Base-by-base conservation (phyloP, 2,329 filamentous ascomycete species). In the Hypoxylon sp. region DNA sequence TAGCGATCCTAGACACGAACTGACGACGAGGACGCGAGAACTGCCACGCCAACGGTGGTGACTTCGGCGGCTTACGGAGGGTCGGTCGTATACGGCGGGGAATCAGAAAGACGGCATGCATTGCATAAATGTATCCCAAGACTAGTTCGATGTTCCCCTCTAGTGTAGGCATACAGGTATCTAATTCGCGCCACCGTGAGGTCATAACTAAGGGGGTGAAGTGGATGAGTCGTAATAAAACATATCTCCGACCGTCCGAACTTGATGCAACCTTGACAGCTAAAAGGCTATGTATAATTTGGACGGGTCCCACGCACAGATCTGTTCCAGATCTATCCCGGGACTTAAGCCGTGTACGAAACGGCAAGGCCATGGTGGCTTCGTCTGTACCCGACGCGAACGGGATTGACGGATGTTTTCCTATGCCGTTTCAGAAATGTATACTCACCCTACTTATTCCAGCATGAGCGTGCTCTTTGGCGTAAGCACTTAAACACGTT, bases 171-270 rank as follows among this genome's bases (percentile, higher is more conserved):
- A 60, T 55, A 50, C 6, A 27, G 8, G 16, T n/a, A 11, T 45
- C 25, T 25, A 45, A 23, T 55, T 27, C 30, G 14, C 45, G 46
- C 23, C 19, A 14, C 54, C 27, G 46, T 30, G 55, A 63, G 39
- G 55, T 53, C 51, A 59, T 63, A 19, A 19, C 11, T 47, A 27
- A n/a, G 55, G 37, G 45, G 27, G 47, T 16, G 21, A 27, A 61
- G 23, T 41, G 50, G 51, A 58, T 21, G 27, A 50, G 14, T 47
- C 47, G 16, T 48, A 46, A 55, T 48, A 27, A 16, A 3, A n/a
- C 12, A 25, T 21, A 61, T 59, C 19, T 68, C 65, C 65, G 65
- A 68, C 48, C 62, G 21, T 63, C 65, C 65, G 65, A 68, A 27
- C 30, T 48, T 23, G 32, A 48, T 62, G 51, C 25, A 41, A 68